phyloP scores from a whole-genome alignment of 768 basidiomycete species.

The Amanita pallidorosea region DNA sequence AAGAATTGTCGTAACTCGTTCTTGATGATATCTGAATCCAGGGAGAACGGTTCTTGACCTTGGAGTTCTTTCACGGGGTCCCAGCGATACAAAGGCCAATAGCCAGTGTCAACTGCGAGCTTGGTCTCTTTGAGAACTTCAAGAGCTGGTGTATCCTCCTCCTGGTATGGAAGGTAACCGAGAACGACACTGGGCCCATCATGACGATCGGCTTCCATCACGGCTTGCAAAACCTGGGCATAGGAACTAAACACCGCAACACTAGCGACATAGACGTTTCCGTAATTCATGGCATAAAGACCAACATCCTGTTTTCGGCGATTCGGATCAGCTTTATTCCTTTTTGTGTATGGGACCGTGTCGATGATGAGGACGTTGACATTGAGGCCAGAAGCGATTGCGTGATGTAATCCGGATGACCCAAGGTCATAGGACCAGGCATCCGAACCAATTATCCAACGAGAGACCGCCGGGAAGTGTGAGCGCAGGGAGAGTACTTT shows the following conservation, averaged over 20 bases:
- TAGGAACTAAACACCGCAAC: conserved; percentile 96
- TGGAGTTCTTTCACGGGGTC: conserved; percentile 73
- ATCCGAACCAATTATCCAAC: conserved; percentile 98
- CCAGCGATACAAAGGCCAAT: conserved; percentile 99
- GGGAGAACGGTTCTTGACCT: conserved; percentile 77
- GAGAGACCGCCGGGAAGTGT: conserved; percentile 57
- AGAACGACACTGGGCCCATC: conserved; percentile 86
- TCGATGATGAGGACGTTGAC: conserved; percentile 95
- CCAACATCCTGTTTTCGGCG: conserved; percentile 94
- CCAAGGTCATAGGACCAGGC: conserved; percentile 98
- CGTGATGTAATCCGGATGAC: conserved; percentile 89
- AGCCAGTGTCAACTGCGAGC: conserved; percentile 88
- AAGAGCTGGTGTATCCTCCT: conserved; percentile 69
- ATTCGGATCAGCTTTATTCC: conserved; percentile 55
- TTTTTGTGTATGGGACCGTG: conserved; percentile 77
- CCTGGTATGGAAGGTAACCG: conserved; percentile 85
- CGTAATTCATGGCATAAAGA: conserved; percentile 97
- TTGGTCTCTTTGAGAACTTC: conserved; percentile 97
- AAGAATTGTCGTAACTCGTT: conserved; percentile 89
- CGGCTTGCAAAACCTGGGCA: conserved; percentile 82
- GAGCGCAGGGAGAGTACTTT: conserved; percentile 48
- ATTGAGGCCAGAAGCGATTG: conserved; percentile 82
- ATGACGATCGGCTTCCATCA: conserved; percentile 86
- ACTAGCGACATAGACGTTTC: conserved; percentile 92
- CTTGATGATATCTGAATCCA: conserved; percentile 92